These are phyloP conservation scores for Holtermannia corniformis DNA, from an alignment of 768 basidiomycete species.

Conservation along the genomic window DNA sequence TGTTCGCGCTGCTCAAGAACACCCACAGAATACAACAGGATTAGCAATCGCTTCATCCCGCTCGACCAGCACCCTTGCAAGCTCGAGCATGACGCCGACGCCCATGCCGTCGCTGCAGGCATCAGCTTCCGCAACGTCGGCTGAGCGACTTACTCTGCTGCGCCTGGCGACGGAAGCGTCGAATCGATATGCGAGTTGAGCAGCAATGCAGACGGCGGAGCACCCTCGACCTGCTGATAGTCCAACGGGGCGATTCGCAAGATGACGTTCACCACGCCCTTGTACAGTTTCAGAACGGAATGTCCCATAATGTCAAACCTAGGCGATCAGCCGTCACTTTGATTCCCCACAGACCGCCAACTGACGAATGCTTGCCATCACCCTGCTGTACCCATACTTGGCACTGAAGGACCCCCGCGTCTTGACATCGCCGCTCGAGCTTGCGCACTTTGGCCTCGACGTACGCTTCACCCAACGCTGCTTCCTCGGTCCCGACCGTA, in stretches of 20 bases:
- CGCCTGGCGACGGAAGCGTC: constrained; percentile 69
- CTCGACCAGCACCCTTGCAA: constrained; percentile 62
- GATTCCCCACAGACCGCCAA: constrained; percentile 5
- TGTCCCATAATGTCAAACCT: constrained; percentile 90
- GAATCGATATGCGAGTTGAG: constrained; percentile 85
- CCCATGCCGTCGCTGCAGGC: constrained; percentile 70
- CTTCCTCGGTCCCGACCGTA: constrained; percentile 82
- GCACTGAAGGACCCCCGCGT: constrained; percentile 64
- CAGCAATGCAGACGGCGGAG: constrained; percentile 53
- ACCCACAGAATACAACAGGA: constrained; percentile 72
- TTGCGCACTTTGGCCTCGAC: constrained; percentile 59
- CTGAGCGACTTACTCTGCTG: constrained; percentile 33
- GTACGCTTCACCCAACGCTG: constrained; percentile 75
- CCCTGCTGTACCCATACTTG: constrained; percentile 87
- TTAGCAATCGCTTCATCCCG: constrained; percentile 64
- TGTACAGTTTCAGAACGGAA: constrained; percentile 70
- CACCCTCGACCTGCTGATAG: neutral
- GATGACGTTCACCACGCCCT: constrained; percentile 77
- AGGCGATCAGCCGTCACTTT: neutral
- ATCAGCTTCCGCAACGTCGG: constrained; percentile 41
- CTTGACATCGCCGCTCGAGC: constrained; percentile 57
- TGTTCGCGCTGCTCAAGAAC: neutral
- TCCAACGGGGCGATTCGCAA: constrained; percentile 58
- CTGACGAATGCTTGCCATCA: constrained; percentile 75
- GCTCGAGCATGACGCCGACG: constrained; percentile 86